phyloP scores from a whole-genome alignment of 371 early-diverging fungal genomes.

The Coemansia sp. region DNA sequence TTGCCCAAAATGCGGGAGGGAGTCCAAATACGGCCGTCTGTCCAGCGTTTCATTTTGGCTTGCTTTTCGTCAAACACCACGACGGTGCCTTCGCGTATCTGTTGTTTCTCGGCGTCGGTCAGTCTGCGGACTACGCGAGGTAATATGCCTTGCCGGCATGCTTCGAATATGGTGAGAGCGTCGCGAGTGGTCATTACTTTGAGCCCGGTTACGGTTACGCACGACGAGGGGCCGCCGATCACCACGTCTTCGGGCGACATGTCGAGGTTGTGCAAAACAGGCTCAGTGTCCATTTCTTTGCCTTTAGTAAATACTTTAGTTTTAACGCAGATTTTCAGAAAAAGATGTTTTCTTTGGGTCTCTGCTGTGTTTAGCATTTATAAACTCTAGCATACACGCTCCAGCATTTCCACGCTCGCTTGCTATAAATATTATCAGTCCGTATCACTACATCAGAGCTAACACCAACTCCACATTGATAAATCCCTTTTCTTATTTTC shows the following conservation, averaged over 20 bases:
- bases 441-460: neutral
- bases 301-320: neutral
- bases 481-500: neutral
- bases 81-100: conserved; percentile 63
- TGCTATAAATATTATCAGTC: no score
- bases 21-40: conserved; percentile 69
- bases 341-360: neutral
- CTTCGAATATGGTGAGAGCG: conserved; percentile 67
- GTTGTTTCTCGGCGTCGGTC: conserved; percentile 59
- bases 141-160: conserved; percentile 58
- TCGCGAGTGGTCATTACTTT: conserved; percentile 60
- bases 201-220: conserved; percentile 44
- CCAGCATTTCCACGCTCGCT: no score
- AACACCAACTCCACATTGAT: neutral
- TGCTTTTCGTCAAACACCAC: conserved; percentile 72
- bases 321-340: neutral
- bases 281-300: neutral
- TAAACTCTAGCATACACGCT: no score
- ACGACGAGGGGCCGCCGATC: conserved; percentile 25
- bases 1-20: conserved; percentile 67
- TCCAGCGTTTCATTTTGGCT: conserved; percentile 74
- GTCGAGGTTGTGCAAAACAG: conserved; percentile 9
- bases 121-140: conserved; percentile 62
- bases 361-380: no score
- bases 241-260: conserved; percentile 26